Base-by-base conservation (phyloP, 345 rosid species). In the Acer negundo region DNA sequence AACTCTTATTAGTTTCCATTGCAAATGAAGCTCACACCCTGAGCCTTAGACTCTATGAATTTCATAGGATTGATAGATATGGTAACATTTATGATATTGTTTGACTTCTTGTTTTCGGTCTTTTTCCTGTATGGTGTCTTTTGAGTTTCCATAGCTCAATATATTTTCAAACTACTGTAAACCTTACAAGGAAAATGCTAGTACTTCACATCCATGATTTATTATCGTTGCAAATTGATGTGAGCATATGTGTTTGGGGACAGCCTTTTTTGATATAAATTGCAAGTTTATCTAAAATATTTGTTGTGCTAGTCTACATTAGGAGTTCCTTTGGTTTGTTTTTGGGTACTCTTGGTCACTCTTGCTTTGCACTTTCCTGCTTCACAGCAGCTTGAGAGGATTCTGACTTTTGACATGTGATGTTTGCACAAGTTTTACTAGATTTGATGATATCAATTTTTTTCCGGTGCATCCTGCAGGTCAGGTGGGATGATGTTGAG, bases 401-500 rank as follows among this genome's bases (percentile, higher is more conserved):
- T 76, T 68, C 59, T 42, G 67, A 24, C 67, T 46, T 22, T 55
- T 77, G n/a, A 26, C 17, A 23, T 63, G 17, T 19, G 70, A 62
- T 64, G 51, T 7, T 67, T 6, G 51, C 58, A 0, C 3, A 28
- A 10, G 49, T 62, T 15, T 17, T 35, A 64, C 64, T 24, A 44
- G 42, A 23, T 80, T 46, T 44, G 20, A 3, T 53, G 28, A 68
- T 69, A 20, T 16, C 4, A 7, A 1, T 7, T 26, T 17, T 3
- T 66, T 49, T 42, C 11, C 23, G 71, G 10, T 47, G 69, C 23
- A 20, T 68, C 79, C 51, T 77, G 71, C 81, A 93, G 99, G 99
- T 94, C 49, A 91, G 94, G 84, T 96, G 98, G 98, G 99, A 96
- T 82, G 94, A 90, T 67, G 78, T 73, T 31, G 97, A 87, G 59